Base-by-base conservation (phyloP, 2,329 filamentous ascomycete species). In the Pseudogymnoascus sp. region DNA sequence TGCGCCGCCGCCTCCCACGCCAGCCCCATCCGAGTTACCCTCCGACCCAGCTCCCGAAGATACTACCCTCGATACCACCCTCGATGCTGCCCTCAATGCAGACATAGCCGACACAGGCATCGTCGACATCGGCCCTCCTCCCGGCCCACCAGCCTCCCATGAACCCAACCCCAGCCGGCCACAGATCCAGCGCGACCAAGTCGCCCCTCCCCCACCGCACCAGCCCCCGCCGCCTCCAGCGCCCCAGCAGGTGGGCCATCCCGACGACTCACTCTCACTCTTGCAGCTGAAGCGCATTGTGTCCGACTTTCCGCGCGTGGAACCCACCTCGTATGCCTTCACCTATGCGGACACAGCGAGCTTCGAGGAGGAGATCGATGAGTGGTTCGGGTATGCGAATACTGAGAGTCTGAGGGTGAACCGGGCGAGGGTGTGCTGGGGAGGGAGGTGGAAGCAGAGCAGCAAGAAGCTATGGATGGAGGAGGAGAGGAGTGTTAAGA, bases 371-470 rank as follows among this genome's bases (percentile, higher is more conserved):
- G 95, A 99, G 78, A 82, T 99, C 59, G 91, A 97, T 73, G 95
- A 99, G 77, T 99, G 95, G 95, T 99, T 99, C 76, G 87, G 89
- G 62, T 97, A 97, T 76, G 89, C 89, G 69, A 87, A 91, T 66
- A 89, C 90, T 75, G 93, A 97, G 73, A 90, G 90, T 77, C 83
- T 88, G 56, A 88, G 93, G 70, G 80, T 97, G 59, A 83, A 89
- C 62, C 84, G 87, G 62, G 88, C 90, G 18, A 90, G 90, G 71
- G 81, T 85, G 38, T 86, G 88, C 1, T 97, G 96, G 72, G 85
- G 92, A 67, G 84, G 85, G 73, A 84, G 88, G 71, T 96, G 90
- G 90, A 77, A 82, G 69, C 79, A 82, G 72, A 73, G 78, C 14
- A 75, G 78, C 46, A 76, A 79, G 34, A 73, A 77, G 44, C 78